These are phyloP conservation scores for Coniochaeta hoffmannii DNA, from an alignment of 2,329 filamentous ascomycete species.

Conservation along the genomic window DNA sequence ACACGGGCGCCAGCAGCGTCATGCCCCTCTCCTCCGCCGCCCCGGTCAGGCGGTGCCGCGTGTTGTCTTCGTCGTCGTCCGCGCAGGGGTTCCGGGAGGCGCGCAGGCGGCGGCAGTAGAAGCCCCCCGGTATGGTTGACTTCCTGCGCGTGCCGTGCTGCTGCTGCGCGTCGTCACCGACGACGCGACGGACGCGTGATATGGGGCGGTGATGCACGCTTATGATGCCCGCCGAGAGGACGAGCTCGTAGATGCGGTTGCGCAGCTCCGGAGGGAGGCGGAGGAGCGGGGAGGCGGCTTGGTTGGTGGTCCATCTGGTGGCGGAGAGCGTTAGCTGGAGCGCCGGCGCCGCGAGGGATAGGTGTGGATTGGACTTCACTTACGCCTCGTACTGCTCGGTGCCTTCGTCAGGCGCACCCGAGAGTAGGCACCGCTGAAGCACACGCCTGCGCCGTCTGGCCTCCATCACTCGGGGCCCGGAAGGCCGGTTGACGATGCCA, in stretches of 20 bases:
- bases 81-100: slow-evolving; percentile 21
- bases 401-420: not conserved
- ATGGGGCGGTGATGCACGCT: slow-evolving; percentile 20
- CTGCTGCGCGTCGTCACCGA: too few relatives aligned
- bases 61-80: not conserved
- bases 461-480: not conserved
- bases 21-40: slow-evolving; percentile 11
- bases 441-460: slow-evolving; percentile 1
- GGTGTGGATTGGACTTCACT: not conserved
- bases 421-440: slow-evolving; percentile 1
- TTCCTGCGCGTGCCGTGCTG: slow-evolving; percentile 6
- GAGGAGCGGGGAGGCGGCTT: slow-evolving; percentile 19
- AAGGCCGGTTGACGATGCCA: not conserved
- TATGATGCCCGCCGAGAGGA: slow-evolving; percentile 24
- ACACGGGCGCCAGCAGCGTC: slow-evolving; percentile 24
- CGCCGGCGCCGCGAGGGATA: not conserved
- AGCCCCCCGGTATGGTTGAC: slow-evolving; percentile 18
- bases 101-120: slow-evolving; percentile 20
- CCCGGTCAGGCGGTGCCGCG: not conserved
- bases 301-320: slow-evolving; percentile 19
- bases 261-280: slow-evolving; percentile 24
- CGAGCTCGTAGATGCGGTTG: slow-evolving; percentile 25
- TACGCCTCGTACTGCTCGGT: not conserved
- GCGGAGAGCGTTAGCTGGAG: not conserved
- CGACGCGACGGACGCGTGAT: not conserved